Evolutionary conservation across 208 protist genomes (phyloP), one percentile per base, ranked within the genome.

Genomic region (Trypanosoma brucei): DNA sequence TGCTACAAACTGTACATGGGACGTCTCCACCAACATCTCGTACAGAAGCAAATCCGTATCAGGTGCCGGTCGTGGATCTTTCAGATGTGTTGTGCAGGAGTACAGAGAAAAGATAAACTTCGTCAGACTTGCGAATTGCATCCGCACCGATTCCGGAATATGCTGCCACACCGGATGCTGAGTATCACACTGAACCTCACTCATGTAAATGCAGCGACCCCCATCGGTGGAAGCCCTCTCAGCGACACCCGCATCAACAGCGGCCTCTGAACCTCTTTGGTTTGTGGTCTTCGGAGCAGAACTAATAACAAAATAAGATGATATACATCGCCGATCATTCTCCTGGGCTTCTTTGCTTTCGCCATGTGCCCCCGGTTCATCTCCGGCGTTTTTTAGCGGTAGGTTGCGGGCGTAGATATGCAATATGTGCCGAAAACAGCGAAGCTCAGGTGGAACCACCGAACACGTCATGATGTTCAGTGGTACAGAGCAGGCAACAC

Each of bases 1-100:
- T 31, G 75, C 76, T 5, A 81, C 60, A 58, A 79, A 87, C 60
- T 66, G 64, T 2, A 78, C 65, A 54, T 71, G 74, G 2, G 72
- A 69, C 30, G 76, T 69, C 37, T 84, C 74, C 6, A 84, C 67
- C 2, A 59, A 50, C 65, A 72, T 79, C 52, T 67, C 69, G 31
- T 74, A 66, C 11, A 84, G 67, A 11, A 81, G 67, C 48, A 81
- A 61, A 59, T 66, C 68, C 6, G 65, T 71, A 1, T 60, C 70
- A n/a, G 62, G 62, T 2, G 42, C 8, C 3, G 70, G 22, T 3
- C 52, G 3, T 49, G 50, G 55, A 13, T 53, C 44, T 33, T 50
- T 45, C 3, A 52, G 42, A 11, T 59, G 39, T 5, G 65, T 55
- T 33, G 58, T 65, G 52, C 62, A 81, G 56, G 49, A 72, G 64